These are phyloP conservation scores for Plasmodium coatneyi DNA, from an alignment of 169 alveolate genomes.

Conservation along the genomic window DNA sequence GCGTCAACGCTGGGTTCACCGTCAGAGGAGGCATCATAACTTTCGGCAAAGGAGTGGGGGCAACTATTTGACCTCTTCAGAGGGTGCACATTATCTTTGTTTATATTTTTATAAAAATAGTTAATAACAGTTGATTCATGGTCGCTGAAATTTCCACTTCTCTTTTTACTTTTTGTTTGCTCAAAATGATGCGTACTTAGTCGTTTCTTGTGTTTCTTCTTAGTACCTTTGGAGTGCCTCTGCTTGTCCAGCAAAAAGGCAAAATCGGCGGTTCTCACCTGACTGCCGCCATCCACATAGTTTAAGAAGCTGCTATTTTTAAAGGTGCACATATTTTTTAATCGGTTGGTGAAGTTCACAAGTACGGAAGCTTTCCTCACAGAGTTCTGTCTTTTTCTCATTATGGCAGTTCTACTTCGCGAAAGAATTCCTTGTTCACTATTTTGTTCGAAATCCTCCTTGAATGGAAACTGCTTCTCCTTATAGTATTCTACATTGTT, in stretches of 20 bases:
- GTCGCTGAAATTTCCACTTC: slow-evolving; percentile 55
- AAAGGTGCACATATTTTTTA: slow-evolving; percentile 30
- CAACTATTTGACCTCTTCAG: slow-evolving; percentile 62
- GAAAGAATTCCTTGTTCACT: not conserved
- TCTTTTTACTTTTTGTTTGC: slow-evolving; percentile 3
- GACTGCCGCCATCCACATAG: not conserved
- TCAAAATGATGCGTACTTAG: not conserved
- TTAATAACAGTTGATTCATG: slow-evolving; percentile 61
- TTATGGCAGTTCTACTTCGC: not conserved
- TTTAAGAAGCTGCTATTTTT: slow-evolving; percentile 10
- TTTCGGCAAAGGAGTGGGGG: slow-evolving; percentile 11
- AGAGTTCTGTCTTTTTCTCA: not conserved
- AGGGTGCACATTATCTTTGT: not conserved
- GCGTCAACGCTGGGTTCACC: not conserved
- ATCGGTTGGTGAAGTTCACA: slow-evolving; percentile 13
- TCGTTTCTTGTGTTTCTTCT: not conserved
- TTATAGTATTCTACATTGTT: not conserved
- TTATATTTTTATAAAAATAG: slow-evolving; percentile 61
- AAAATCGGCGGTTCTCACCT: not conserved
- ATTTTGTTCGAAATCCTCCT: not conserved
- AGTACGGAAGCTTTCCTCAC: slow-evolving; percentile 7
- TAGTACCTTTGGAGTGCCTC: not conserved
- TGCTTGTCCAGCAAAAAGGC: not conserved
- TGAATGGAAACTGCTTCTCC: not conserved
- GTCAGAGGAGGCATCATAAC: not conserved